Base-by-base conservation (phyloP, 768 basidiomycete genomes). In the Porpolomopsis calyptriformis region DNA sequence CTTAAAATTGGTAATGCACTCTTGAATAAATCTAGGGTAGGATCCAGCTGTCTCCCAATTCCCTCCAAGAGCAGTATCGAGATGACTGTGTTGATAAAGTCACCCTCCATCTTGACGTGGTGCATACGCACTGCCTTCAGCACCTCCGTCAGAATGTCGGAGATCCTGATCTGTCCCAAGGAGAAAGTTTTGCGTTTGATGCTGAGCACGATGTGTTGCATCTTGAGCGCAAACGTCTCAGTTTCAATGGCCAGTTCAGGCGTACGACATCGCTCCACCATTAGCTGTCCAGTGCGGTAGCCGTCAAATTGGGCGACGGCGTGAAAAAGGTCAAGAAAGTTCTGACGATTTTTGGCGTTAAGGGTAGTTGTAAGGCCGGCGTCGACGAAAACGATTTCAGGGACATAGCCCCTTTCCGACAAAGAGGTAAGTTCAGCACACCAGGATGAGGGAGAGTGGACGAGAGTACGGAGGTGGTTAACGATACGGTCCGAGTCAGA, bases 101-200 rank as follows among this genome's bases (percentile, higher is more conserved):
- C 96, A 11, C 84, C 91, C 66, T 99, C 94, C 82, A 99, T 87
- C 70, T 90, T 97, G 52, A 98, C 96, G 58, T 96, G 94, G 62
- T 97, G 93, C 53, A 76, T 72, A 48, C 92, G 71, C 3, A 99
- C 93, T 26, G 82, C 78, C 55, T 68, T 81, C 40, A 99, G 67
- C 6, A 98, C 96, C 51, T 94, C 86, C 3, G 77, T 85, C 24
- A 98, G 67, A 50, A 99, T 78, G 61, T 98, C 93, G 23, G 87
- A 84, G 46, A 99, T 96, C 62, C 87, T 90, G 66, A 99, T 90
- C 61, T 90, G 82, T n/a, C 89, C 92, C 4, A 99, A 77, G 20
- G 88, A 89, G 67, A 99, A 99, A 2, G 96, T 98, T 65, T 91
- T 94, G 54, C 86, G 81, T 66, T 98, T 98, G 54, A 99, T 86